Evolutionary conservation across 148 eudicot species (phyloP).

Genomic region (Arctostaphylos glauca): DNA sequence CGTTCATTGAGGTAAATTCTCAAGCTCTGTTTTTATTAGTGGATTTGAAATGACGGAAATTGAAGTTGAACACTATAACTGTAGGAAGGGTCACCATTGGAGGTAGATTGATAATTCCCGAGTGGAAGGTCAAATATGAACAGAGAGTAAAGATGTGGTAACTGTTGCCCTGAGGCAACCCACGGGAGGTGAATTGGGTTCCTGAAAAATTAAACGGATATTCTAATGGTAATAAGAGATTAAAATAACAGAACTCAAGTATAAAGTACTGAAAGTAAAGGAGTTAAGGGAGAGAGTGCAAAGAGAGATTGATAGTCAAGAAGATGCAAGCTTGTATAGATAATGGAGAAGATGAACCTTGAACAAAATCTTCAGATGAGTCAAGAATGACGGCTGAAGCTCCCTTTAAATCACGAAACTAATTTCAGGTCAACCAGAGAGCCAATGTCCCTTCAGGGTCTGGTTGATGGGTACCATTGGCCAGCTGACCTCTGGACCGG

Average conservation of each 20-base stretch:
- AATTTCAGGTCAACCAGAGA: background rate
- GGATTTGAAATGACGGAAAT: background rate
- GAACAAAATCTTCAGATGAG: background rate
- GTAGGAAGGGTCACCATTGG: background rate
- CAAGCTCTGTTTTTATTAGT: background rate
- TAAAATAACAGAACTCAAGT: background rate
- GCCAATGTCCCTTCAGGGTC: background rate
- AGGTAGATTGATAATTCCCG: background rate
- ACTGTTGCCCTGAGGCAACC: background rate
- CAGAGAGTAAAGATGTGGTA: background rate
- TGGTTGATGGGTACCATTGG: background rate
- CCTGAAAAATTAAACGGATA: background rate
- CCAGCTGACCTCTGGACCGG: background rate
- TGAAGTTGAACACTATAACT: background rate
- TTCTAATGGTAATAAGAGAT: background rate
- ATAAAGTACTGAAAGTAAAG: background rate
- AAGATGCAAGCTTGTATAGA: background rate
- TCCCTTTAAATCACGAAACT: background rate
- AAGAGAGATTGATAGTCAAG: background rate
- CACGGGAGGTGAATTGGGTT: background rate
- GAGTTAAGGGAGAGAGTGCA: background rate
- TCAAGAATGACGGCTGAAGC: background rate
- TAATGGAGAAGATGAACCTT: background rate
- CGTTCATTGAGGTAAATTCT: constrained; percentile 75
- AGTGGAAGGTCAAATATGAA: background rate